Evolutionary conservation across 1,284 basidiomycete species (phyloP), one percentile per base, ranked within the genome.

Genomic region (Cryptococcus depauperatus): DNA sequence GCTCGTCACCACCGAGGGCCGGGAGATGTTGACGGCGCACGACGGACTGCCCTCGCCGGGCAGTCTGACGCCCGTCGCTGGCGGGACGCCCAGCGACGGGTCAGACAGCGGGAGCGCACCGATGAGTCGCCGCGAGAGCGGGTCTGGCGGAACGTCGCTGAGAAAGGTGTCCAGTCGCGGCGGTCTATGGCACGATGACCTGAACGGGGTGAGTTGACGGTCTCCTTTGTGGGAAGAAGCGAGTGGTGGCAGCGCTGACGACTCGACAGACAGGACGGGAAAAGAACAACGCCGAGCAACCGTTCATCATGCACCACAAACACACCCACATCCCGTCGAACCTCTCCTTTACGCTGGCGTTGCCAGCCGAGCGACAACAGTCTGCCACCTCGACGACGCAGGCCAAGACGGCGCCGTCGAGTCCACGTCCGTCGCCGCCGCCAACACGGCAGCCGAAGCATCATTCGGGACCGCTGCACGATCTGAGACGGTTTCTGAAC

Each of bases 401-500:
- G 22, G 16, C 41, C 32, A 55, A 56, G 38, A 66, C 68, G 14
- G 64, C 61, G 11, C 66, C 69, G 2, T 62, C 58, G 25, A 60
- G 58, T 10, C 69, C 69, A 3, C 59, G 62, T 28, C 55, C 50
- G 1, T 66, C 66, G n/a, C 68, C 68, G 0, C 56, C 57, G 11
- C 57, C 66, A 16, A 73, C 72, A 3, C 60, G 73, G 35, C 62
- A 64, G 35, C 35, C 63, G 7, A 70, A 69, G 49, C 63, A 73
- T 34, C 72, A 74, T 52, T 46, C 57, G 11, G 74, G 85, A 0
- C 83, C 87, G 3, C 77, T 95, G 41, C 81, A 86, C 70, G 90
- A 93, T 68, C 79, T 95, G 57, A 88, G 88, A 63, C 84, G 89
- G 26, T 92, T 93, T 74, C 77, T 93, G 51, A 86, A 91, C 71